A percentile compares a stretch with the other conserved stretches of the same genome.
phyloP scores from a whole-genome alignment of 1,284 basidiomycete species.

The Cryptococcus neoformans region DNA sequence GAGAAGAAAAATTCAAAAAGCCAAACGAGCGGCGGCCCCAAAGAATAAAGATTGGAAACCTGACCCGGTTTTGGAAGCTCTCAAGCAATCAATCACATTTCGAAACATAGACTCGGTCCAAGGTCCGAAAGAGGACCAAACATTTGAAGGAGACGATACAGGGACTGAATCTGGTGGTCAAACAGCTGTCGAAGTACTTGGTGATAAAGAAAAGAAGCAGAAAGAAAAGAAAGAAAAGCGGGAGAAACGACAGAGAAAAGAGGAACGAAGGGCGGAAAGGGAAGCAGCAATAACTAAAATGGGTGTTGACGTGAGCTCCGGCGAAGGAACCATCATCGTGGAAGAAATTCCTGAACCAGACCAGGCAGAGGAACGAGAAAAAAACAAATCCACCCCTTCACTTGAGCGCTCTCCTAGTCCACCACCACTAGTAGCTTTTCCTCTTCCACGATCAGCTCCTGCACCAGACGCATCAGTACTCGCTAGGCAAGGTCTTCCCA shows the following conservation, averaged over 20 bases:
- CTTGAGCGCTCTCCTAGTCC: conserved; percentile 15
- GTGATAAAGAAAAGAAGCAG: conserved; percentile 3
- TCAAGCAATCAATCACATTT: conserved; percentile 2
- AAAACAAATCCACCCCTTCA: conserved; percentile 8
- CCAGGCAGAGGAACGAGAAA: background rate
- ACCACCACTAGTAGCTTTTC: conserved; percentile 56
- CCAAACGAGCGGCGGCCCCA: conserved; percentile 31
- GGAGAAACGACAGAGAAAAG: conserved; percentile 17
- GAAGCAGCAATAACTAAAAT: conserved; percentile 11
- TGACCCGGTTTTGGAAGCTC: conserved; percentile 16
- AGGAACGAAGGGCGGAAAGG: conserved; percentile 13
- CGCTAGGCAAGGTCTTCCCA: conserved; percentile 72
- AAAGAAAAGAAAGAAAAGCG: conserved; percentile 25
- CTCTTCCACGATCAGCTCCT: conserved; percentile 64
- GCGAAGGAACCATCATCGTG: too few species aligned
- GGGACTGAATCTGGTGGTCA: too few species aligned
- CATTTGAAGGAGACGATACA: too few species aligned
- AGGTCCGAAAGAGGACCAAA: background rate
- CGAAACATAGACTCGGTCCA: conserved; percentile 7
- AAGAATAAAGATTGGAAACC: conserved; percentile 1
- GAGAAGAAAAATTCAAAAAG: conserved; percentile 56
- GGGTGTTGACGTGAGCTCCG: too few species aligned
- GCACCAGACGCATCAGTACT: conserved; percentile 67
- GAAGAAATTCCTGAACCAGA: too few species aligned
- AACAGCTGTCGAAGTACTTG: background rate